Evolutionary conservation across 2,329 filamentous ascomycete species (phyloP).

Genomic region (Hirsutella minnesotensis): DNA sequence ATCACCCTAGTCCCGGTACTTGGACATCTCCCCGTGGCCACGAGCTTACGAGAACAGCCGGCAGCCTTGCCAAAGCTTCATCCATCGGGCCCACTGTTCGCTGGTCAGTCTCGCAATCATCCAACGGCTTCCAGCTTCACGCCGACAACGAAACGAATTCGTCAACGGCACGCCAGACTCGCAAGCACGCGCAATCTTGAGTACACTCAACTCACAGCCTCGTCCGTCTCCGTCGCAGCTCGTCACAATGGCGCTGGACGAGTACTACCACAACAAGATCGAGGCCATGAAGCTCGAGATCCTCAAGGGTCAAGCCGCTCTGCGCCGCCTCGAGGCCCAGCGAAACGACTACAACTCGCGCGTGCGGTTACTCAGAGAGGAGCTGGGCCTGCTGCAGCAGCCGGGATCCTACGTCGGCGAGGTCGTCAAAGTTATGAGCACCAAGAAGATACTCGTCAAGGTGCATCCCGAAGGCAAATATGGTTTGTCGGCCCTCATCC

Average conservation of each 20-base stretch:
- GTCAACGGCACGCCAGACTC: not conserved
- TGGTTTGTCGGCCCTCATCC: constrained; percentile 42
- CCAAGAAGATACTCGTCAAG: constrained; percentile 98
- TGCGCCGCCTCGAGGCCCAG: constrained; percentile 91
- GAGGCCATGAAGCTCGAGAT: constrained; percentile 99
- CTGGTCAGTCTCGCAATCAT: constrained; percentile 1
- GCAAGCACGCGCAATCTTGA: too few relatives aligned
- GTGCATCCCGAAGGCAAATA: constrained; percentile 99
- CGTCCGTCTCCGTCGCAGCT: too few relatives aligned
- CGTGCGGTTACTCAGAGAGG: constrained; percentile 86
- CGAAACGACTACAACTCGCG: constrained; percentile 99
- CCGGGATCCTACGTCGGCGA: constrained; percentile 97
- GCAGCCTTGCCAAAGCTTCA: constrained; percentile 12
- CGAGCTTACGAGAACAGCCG: constrained; percentile 13
- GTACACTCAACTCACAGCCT: too few relatives aligned
- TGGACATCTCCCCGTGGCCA: not conserved
- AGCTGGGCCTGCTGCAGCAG: constrained; percentile 90
- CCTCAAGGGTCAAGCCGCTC: constrained; percentile 91
- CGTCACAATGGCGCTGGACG: constrained; percentile 88
- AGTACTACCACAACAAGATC: constrained; percentile 99
- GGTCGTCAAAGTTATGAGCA: constrained; percentile 99
- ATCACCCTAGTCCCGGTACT: not conserved
- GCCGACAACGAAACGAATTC: not conserved
- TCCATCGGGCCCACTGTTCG: constrained; percentile 5
- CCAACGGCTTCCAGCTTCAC: not conserved